Conservation (phyloP, 208 protist genomes). For the Leishmania amazonensis region DNA sequence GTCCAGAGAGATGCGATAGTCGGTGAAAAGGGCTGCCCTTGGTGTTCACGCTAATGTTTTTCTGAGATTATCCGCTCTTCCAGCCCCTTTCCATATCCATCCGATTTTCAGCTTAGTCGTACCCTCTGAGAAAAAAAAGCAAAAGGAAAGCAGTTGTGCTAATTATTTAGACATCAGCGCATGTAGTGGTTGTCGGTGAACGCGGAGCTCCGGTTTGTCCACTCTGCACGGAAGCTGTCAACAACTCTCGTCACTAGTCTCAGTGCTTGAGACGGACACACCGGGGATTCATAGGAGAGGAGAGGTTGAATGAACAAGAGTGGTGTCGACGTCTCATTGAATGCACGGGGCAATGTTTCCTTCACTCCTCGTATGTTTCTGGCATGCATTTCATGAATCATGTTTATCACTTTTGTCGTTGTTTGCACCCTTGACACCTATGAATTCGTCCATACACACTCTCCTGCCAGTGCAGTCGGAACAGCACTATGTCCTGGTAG, state of each 20-base stretch:
- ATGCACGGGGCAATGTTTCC: not conserved
- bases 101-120: not conserved
- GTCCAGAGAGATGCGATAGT: not conserved
- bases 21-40: not conserved
- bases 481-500: not conserved
- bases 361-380: not conserved
- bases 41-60: not conserved
- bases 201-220: not conserved
- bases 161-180: not conserved
- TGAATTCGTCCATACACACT: not conserved
- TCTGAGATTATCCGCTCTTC: not conserved
- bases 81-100: not conserved
- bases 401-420: constrained; percentile 8
- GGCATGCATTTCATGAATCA: not conserved
- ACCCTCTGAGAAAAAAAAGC: not conserved
- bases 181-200: not conserved
- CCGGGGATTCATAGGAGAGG: not conserved
- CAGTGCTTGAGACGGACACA: not conserved
- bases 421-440: not conserved
- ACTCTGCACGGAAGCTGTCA: not conserved
- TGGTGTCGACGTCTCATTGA: not conserved
- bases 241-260: not conserved
- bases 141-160: not conserved
- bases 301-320: not conserved
- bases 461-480: not conserved